phyloP scores from a whole-genome alignment of 1,284 basidiomycete genomes.

The Puccinia novopanici region DNA sequence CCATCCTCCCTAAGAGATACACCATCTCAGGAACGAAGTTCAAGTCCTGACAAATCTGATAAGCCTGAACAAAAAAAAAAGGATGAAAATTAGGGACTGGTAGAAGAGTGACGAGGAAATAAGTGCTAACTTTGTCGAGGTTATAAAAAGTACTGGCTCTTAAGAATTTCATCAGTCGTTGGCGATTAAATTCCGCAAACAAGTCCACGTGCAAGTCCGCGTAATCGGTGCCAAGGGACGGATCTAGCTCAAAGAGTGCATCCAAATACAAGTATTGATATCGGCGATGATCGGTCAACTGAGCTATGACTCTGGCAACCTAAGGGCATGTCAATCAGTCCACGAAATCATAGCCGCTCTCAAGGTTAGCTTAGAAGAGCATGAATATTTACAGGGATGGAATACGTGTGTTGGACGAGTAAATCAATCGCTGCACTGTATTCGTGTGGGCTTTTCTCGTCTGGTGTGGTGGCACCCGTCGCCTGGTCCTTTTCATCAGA shows the following conservation, averaged over 20 bases:
- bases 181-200: constrained; percentile 82
- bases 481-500: background rate
- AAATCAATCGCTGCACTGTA: constrained; percentile 74
- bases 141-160: constrained; percentile 89
- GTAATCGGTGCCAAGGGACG: constrained; percentile 76
- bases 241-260: constrained; percentile 82
- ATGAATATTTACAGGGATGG: constrained; percentile 75
- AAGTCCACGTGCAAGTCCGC: constrained; percentile 86
- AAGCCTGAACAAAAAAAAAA: constrained; percentile 67
- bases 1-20: constrained; percentile 93
- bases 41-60: constrained; percentile 76
- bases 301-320: constrained; percentile 83
- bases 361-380: background rate
- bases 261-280: constrained; percentile 94
- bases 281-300: constrained; percentile 73
- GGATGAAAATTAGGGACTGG: background rate
- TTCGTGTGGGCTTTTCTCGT: constrained; percentile 52
- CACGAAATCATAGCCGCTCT: background rate
- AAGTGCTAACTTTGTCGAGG: constrained; percentile 70
- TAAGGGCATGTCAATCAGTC: constrained; percentile 58
- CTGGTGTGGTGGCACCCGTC: background rate
- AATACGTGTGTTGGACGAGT: constrained; percentile 90
- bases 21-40: constrained; percentile 96
- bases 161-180: constrained; percentile 82
- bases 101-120: background rate